Conservation (phyloP, 257 asterid genomes). For the Ilex asprella region DNA sequence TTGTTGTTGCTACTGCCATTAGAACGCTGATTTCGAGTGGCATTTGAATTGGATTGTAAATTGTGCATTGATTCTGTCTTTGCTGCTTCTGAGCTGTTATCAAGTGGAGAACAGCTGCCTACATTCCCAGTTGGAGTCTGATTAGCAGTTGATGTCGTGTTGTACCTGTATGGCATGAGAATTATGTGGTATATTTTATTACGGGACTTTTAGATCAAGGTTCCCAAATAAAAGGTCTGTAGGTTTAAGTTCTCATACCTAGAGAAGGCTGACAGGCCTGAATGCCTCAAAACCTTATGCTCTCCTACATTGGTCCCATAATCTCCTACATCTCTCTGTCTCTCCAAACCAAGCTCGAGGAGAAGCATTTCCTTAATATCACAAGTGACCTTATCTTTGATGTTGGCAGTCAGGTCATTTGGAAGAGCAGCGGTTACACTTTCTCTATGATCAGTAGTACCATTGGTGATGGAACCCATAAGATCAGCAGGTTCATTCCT, state of each 20-base stretch:
- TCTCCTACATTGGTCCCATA: conserved; percentile 30
- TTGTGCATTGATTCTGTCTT: conserved; percentile 31
- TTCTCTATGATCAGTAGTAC: conserved; percentile 15
- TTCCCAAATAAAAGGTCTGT: background rate
- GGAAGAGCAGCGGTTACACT: conserved; percentile 19
- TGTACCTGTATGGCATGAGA: conserved; percentile 26
- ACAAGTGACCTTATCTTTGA: conserved; percentile 20
- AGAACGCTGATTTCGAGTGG: conserved; percentile 37
- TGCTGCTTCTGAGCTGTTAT: conserved; percentile 34
- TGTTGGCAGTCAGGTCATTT: conserved; percentile 12
- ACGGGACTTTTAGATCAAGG: background rate
- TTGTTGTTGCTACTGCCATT: conserved; percentile 45
- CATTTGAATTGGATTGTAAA: conserved; percentile 26
- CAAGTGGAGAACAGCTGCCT: conserved; percentile 39
- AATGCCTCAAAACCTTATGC: conserved; percentile 36
- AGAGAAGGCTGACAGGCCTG: conserved; percentile 45
- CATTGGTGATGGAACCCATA: conserved; percentile 15
- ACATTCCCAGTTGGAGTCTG: conserved; percentile 36
- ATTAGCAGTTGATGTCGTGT: conserved; percentile 27
- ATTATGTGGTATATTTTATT: background rate
- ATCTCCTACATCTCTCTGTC: conserved; percentile 24
- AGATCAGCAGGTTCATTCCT: conserved; percentile 18
- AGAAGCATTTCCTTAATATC: conserved; percentile 25
- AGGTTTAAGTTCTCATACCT: conserved; percentile 19
- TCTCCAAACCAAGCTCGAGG: conserved; percentile 33